These are phyloP conservation scores for Pythium chondricola DNA, from an alignment of 352 stramenopile genomes.

Conservation along the genomic window DNA sequence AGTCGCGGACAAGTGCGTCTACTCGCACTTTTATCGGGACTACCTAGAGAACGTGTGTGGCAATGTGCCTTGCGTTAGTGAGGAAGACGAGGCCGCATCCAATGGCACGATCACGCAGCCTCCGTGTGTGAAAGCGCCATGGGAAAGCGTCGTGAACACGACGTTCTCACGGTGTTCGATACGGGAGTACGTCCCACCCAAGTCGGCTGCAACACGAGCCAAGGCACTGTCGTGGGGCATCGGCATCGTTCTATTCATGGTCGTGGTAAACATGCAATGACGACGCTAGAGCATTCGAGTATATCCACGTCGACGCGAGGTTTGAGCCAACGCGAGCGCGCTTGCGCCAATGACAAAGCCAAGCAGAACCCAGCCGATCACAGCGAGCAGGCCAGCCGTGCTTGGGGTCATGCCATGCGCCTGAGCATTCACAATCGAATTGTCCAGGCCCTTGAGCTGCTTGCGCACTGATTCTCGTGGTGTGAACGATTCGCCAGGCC, in stretches of 20 bases:
- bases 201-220: background rate
- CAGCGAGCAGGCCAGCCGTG: background rate
- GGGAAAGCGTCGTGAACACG: slow-evolving; percentile 40
- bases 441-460: slow-evolving; percentile 30
- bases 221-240: too few relatives aligned
- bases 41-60: slow-evolving; percentile 64
- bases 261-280: background rate
- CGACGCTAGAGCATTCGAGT: slow-evolving; percentile 10
- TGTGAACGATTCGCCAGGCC: slow-evolving; percentile 60
- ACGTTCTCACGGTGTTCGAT: slow-evolving; percentile 53
- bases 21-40: slow-evolving; percentile 56
- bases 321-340: slow-evolving; percentile 28
- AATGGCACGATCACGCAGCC: slow-evolving; percentile 27
- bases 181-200: slow-evolving; percentile 37
- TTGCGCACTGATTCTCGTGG: slow-evolving; percentile 40
- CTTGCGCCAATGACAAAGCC: slow-evolving; percentile 29
- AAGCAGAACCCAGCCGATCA: slow-evolving; percentile 29
- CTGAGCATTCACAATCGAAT: background rate
- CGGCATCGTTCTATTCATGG: background rate
- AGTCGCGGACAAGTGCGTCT: slow-evolving; percentile 71
- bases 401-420: background rate
- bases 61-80: slow-evolving; percentile 51
- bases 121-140: slow-evolving; percentile 38
- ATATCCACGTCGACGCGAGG: slow-evolving; percentile 33
- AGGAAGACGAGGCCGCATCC: slow-evolving; percentile 34